Percentiles rank a stretch among this genome's conserved stretches.
Conservation (phyloP, 495 filamentous ascomycete genomes). For the Trichoderma gamsii region DNA sequence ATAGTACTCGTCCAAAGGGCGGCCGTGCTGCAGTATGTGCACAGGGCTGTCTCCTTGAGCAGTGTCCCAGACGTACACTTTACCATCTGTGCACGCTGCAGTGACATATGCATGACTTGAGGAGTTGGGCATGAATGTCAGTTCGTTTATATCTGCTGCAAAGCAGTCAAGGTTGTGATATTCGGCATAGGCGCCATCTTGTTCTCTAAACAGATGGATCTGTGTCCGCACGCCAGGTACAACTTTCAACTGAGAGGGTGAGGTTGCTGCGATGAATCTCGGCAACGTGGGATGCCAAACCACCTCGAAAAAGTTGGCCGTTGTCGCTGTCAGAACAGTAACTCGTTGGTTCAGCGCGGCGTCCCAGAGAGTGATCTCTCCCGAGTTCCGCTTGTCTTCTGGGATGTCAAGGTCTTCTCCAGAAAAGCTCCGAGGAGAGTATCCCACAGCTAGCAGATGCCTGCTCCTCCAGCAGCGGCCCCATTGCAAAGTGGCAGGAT, state of each 20-base stretch:
- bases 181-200: slow-evolving; percentile 30
- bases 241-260: slow-evolving; percentile 40
- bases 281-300: slow-evolving; percentile 64
- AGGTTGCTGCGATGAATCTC: slow-evolving; percentile 57
- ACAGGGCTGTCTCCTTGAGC: slow-evolving; percentile 52
- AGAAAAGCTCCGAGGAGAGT: slow-evolving; percentile 53
- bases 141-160: slow-evolving; percentile 82
- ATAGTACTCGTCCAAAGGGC: slow-evolving; percentile 56
- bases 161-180: slow-evolving; percentile 57
- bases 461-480: slow-evolving; percentile 46
- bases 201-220: slow-evolving; percentile 40
- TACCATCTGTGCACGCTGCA: slow-evolving; percentile 78
- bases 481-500: slow-evolving; percentile 71
- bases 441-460: slow-evolving; percentile 67
- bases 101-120: slow-evolving; percentile 55
- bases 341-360: slow-evolving; percentile 43
- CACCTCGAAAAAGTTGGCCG: slow-evolving; percentile 73
- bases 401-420: slow-evolving; percentile 50
- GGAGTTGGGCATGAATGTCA: slow-evolving; percentile 55
- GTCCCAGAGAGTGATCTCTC: slow-evolving; percentile 72
- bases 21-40: slow-evolving; percentile 63
- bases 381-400: slow-evolving; percentile 44
- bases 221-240: slow-evolving; percentile 41
- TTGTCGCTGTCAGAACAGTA: slow-evolving; percentile 43
- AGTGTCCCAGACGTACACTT: slow-evolving; percentile 79